Evolutionary conservation across 2,329 filamentous ascomycete genomes (phyloP), one percentile per base, ranked within the genome.

Genomic region (Fusarium robinianum): DNA sequence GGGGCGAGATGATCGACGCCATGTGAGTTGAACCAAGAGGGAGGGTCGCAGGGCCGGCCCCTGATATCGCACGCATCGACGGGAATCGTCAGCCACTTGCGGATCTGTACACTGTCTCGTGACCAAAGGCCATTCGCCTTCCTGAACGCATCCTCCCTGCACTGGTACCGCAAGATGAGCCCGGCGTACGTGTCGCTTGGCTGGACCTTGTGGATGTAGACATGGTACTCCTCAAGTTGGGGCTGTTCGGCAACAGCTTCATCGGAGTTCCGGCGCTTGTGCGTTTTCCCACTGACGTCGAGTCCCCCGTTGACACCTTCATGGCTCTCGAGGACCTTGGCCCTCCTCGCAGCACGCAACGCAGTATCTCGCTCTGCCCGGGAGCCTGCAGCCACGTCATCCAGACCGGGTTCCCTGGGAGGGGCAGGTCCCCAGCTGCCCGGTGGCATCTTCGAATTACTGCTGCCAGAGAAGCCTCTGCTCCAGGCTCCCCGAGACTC

Each of bases 51-150:
- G 11, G 79, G 79, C 36, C 83, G 79, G 19, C 92, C 90, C 63
- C 90, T 94, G 27, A 91, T 76, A 27, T 87, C 84, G 66, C 92
- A 97, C 26, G 89, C 87, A 66, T 96, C 91, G 5, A 97, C 89
- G 0, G 94, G 94, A 38, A 99, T 73, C 7, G 91, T 78, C 11
- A 99, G 78, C 53, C 82, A 85, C 61, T 88, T 88, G 46, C 91
- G 84, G 33, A 84, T 82, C 65, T 96, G 92, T 23, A 97, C 86
- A 51, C 83, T 90, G 64, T 97, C 94, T 53, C 90, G 89, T 6
- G 90, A 89, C 94, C 94, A 99, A 62, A 99, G 83, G 8, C 94
- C 83, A 65, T 99, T 99, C 25, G 90, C 84, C 65, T 88, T 94
- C 46, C 89, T 80, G 55, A 99, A 84, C 2, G 87, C 79, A 33